phyloP scores from a whole-genome alignment of 768 basidiomycete genomes.

The Lentinula detonsa region DNA sequence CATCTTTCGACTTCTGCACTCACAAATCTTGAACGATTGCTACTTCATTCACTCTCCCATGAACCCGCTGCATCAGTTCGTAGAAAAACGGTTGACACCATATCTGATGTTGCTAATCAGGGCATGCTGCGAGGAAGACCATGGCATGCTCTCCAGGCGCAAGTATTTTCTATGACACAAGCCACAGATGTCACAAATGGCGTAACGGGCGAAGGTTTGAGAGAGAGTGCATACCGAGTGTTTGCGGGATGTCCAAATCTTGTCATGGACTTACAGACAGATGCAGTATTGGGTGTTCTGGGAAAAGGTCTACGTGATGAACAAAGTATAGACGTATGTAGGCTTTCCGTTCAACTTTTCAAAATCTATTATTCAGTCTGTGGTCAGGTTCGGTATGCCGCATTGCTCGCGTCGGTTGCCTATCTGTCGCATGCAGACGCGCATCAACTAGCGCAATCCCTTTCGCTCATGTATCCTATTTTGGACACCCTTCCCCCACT shows the following conservation, averaged over 20 bases:
- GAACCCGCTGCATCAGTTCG: constrained; percentile 57
- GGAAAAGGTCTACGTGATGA: constrained; percentile 63
- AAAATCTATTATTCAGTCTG: not conserved
- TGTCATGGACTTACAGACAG: constrained; percentile 69
- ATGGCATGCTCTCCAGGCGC: constrained; percentile 77
- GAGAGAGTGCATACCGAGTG: constrained; percentile 64
- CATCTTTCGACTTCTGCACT: constrained; percentile 64
- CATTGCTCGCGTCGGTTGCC: constrained; percentile 62
- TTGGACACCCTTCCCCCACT: constrained; percentile 67
- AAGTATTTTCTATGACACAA: constrained; percentile 53
- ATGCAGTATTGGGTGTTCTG: constrained; percentile 61
- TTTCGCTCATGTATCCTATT: constrained; percentile 62
- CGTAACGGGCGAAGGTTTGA: constrained; percentile 22
- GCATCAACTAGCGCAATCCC: constrained; percentile 53
- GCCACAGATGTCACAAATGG: constrained; percentile 11
- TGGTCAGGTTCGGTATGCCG: constrained; percentile 62
- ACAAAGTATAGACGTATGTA: constrained; percentile 56
- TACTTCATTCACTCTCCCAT: constrained; percentile 62
- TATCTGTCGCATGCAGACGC: constrained; percentile 62
- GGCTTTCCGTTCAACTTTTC: not conserved
- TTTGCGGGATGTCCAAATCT: constrained; percentile 73
- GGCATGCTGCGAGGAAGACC: constrained; percentile 71
- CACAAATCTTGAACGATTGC: constrained; percentile 61
- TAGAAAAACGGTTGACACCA: constrained; percentile 67
- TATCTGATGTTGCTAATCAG: constrained; percentile 70